Evolutionary conservation across 2,329 filamentous ascomycete genomes (phyloP), one percentile per base, ranked within the genome.

Genomic region (Aspergillus proliferans): DNA sequence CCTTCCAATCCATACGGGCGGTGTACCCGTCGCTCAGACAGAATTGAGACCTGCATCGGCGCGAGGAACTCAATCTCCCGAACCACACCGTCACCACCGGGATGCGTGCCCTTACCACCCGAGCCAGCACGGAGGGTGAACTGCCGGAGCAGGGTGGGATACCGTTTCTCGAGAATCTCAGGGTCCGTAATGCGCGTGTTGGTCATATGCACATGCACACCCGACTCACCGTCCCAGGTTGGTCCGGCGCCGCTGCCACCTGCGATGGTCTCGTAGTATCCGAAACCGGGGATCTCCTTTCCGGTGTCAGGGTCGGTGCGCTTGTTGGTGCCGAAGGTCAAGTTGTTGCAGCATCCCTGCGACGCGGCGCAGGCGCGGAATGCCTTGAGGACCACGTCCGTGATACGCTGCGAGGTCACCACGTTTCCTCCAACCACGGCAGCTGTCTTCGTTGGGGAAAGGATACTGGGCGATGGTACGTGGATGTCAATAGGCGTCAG

Each of bases 191-290:
- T 93, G 4, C 88, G 80, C 1, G 87, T 93, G 67, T 93, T 94
- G 9, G 88, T 93, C 86, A 92, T 92, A 70, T 92, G 87, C 3
- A 83, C 86, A 64, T 93, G 87, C 30, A 92, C 86, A 19, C 87
- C 87, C 49, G 77, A 83, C 21, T 87, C 85, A 21, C 88, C 88
- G 51, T 85, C 77, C 88, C 88, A 93, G 19, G 78, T 78, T 0
- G 84, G 80, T 0, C 88, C 88, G 0, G 88, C 88, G 40, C 87
- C 88, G 41, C 80, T 84, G 2, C 88, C 88, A 38, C 88, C 88
- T 0, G 87, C 86, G 52, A 93, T 92, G 2, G 88, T 93, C 68
- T 93, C 88, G 66, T 92, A 92, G 73, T 92, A 93, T 8, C 88
- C 88, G 62, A 93, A 93, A 0, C 88, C 88, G 33, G 82, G 82